phyloP scores from a whole-genome alignment of 2,329 filamentous ascomycete genomes.

The Colletotrichum chlorophyti region DNA sequence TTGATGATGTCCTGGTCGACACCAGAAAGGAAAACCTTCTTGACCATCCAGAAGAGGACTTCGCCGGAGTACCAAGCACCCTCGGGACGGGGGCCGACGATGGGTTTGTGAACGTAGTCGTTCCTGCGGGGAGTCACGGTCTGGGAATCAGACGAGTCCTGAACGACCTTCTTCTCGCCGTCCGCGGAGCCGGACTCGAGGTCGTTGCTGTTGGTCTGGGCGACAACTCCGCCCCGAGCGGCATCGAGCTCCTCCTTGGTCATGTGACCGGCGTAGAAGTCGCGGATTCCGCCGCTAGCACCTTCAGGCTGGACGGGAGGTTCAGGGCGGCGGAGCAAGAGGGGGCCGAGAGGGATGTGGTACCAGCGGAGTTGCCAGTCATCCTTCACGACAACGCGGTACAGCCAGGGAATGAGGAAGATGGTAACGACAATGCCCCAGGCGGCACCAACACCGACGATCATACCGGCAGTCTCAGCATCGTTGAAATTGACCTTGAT shows the following conservation, averaged over 20 bases:
- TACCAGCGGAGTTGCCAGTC: slow-evolving; percentile 63
- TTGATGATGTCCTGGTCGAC: slow-evolving; percentile 42
- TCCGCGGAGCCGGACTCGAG: slow-evolving; percentile 33
- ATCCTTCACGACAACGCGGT: slow-evolving; percentile 59
- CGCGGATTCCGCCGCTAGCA: slow-evolving; percentile 42
- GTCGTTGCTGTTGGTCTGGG: slow-evolving; percentile 23
- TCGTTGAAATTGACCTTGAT: slow-evolving; percentile 25
- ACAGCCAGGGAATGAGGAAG: slow-evolving; percentile 62
- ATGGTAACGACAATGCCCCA: slow-evolving; percentile 49
- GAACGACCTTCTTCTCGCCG: slow-evolving; percentile 39
- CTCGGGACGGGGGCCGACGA: slow-evolving; percentile 41
- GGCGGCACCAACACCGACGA: slow-evolving; percentile 54
- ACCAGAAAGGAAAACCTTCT: slow-evolving; percentile 50
- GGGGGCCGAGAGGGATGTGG: slow-evolving; percentile 55
- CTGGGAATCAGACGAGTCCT: slow-evolving; percentile 30
- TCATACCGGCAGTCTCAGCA: slow-evolving; percentile 51
- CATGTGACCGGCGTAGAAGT: slow-evolving; percentile 59
- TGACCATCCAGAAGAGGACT: slow-evolving; percentile 48
- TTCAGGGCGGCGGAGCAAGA: slow-evolving; percentile 50
- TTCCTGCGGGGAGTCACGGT: slow-evolving; percentile 1
- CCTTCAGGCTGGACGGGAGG: slow-evolving; percentile 44
- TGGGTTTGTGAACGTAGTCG: slow-evolving; percentile 28
- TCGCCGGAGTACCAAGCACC: slow-evolving; percentile 46
- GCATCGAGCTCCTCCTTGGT: slow-evolving; percentile 53
- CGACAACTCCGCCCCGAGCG: slow-evolving; percentile 33